Evolutionary conservation across 345 rosid species (phyloP), one percentile per base, ranked within the genome.

Genomic region (Crucihimalaya himalaica): DNA sequence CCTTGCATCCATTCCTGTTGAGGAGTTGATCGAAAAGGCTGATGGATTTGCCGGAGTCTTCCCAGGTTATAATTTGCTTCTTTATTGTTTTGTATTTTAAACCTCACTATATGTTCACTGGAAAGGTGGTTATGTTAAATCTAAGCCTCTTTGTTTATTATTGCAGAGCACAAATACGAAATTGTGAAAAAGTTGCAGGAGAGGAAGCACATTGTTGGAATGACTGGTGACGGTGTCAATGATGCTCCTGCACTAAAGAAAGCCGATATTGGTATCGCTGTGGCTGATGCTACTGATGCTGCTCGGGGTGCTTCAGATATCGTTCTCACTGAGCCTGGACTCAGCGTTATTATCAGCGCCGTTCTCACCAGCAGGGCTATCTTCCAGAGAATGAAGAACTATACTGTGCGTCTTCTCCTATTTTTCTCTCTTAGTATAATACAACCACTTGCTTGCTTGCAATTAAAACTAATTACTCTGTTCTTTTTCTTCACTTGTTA

Each of bases 21-120:
- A 94, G 70, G 98, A 94, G 80, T 64, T 94, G 76, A 94, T 94
- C 71, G 98, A 94, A 77, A 88, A 91, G 86, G 98, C 98, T 43
- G 98, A 93, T 83, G 98, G 98, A 35, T 93, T 93, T 83, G 97
- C 97, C 37, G 98, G 97, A 75, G 98, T 93, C 60, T 93, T 93
- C 77, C 98, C 97, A 74, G 97, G 98, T 93, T 35, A 51, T 1
- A 8, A 46, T 55, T 14, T 48, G 0, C 34, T 32, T 74, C 1
- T 56, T 21, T 29, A 12, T 10, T 34, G 16, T 25, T 68, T 51
- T 37, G 29, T 50, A 29, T 56, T 28, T 3, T 45, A 8, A 57
- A 45, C 45, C 14, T 50, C 14, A 55, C 35, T 20, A 16, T 35
- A 37, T 71, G 39, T 20, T 43, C 40, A 64, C 18, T 58, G 14